Conservation (phyloP, 352 stramenopile species). For the Hyaloperonospora arabidopsidis region DNA sequence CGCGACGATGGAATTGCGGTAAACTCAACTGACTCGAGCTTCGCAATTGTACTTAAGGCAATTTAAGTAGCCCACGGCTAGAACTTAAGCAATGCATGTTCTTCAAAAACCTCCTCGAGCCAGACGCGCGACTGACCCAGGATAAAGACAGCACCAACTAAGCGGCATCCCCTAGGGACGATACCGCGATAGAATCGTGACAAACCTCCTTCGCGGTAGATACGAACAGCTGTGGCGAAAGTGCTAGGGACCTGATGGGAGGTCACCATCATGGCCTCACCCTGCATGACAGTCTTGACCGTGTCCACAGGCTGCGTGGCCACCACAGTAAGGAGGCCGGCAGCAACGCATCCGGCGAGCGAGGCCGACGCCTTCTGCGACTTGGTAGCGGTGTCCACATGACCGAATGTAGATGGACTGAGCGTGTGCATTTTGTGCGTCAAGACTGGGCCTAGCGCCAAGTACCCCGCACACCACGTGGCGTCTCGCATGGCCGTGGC, state of each 20-base stretch:
- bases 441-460: constrained; percentile 68
- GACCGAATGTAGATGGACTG: constrained; percentile 49
- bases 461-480: constrained; percentile 70
- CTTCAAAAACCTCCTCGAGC: constrained; percentile 66
- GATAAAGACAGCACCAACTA: constrained; percentile 80
- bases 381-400: constrained; percentile 35
- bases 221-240: constrained; percentile 33
- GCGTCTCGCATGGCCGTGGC: constrained; percentile 57
- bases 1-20: too few species aligned
- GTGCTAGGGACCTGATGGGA: constrained; percentile 32
- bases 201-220: constrained; percentile 48
- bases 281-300: constrained; percentile 82
- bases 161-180: constrained; percentile 63
- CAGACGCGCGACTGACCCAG: constrained; percentile 60
- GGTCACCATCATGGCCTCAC: constrained; percentile 48
- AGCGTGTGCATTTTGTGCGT: constrained; percentile 50
- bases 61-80: constrained; percentile 63
- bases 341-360: constrained; percentile 54
- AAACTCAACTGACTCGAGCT: constrained; percentile 31
- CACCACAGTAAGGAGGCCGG: constrained; percentile 65
- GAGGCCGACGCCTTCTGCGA: constrained; percentile 61
- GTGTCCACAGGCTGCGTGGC: constrained; percentile 78
- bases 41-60: constrained; percentile 15
- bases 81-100: constrained; percentile 45
- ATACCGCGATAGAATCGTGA: constrained; percentile 60